Evolutionary conservation across 1,284 basidiomycete genomes (phyloP), one percentile per base, ranked within the genome.

Genomic region (Athelia psychrophila): DNA sequence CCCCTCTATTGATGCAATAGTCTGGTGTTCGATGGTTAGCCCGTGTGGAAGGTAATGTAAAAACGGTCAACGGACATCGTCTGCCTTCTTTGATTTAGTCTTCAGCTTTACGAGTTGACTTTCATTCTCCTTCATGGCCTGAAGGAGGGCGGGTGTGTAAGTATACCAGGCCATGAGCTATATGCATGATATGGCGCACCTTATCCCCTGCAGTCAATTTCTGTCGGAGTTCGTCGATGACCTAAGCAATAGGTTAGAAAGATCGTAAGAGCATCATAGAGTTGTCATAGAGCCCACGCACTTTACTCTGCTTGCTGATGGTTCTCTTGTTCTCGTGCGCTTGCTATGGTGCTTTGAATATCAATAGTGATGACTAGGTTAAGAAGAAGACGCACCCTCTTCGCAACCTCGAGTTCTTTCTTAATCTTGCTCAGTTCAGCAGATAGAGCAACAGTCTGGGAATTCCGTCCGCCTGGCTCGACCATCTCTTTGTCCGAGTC

Each of bases 231-330:
- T 67, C 38, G n/a, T 42, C 38, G 38, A 42, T 42, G 20, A 42
- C 38, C 38, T 42, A 22, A 42, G 27, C 6, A 13, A 13, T 30
- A 30, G 5, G 27, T 30, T 42, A 58, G n/a, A 16, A 51, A 27
- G 19, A 18, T 48, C 19, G 22, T n/a, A 42, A 47, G 40, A 12
- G 16, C 24, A 35, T 44, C 10, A 46, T 19, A 42, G n/a, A 23
- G 33, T 44, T 18, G 16, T 33, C 47, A 18, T 36, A 20, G 19
- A 52, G 24, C 45, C 24, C 15, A 60, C 60, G 51, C 27, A 84
- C 85, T 74, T 86, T 86, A 49, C 60, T 70, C 56, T 86, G 81
- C 54, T 80, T 83, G 61, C 76, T 78, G 1, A 76, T 66, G 0
- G 64, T 66, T 61, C 81, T 86, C 67, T 78, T 83, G 47, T 67